phyloP scores from a whole-genome alignment of 371 early-diverging fungal species.

The Circinella umbellata region DNA sequence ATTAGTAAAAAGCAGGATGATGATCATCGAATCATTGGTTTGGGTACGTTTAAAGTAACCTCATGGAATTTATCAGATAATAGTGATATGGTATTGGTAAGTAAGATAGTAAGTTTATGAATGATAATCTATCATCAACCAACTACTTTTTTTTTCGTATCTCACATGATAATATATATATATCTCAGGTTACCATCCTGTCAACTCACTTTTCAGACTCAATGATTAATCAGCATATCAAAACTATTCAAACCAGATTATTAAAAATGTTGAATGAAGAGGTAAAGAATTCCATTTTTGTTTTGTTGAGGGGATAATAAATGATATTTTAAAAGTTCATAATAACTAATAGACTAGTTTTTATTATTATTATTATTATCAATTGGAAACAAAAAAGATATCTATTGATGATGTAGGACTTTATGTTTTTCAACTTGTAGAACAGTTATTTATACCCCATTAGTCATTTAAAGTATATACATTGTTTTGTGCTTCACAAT shows the following conservation, averaged over 20 bases:
- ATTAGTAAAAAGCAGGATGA: background rate
- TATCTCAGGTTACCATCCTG: constrained; percentile 19
- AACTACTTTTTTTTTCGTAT: background rate
- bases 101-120: background rate
- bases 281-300: background rate
- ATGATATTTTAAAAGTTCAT: no score
- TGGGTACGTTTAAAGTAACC: constrained; percentile 12
- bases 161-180: background rate
- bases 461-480: background rate
- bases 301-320: no score
- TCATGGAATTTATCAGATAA: constrained; percentile 1
- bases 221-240: constrained; percentile 16
- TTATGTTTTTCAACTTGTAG: background rate
- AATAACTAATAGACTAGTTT: no score
- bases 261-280: background rate
- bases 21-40: constrained; percentile 10
- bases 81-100: constrained; percentile 3
- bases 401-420: background rate
- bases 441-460: background rate
- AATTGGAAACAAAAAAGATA: background rate
- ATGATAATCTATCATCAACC: no score
- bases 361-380: no score
- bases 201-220: constrained; percentile 70
- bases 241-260: background rate
- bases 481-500: no score